phyloP scores from a whole-genome alignment of 352 stramenopile species.

The Aphanomyces stellatus region DNA sequence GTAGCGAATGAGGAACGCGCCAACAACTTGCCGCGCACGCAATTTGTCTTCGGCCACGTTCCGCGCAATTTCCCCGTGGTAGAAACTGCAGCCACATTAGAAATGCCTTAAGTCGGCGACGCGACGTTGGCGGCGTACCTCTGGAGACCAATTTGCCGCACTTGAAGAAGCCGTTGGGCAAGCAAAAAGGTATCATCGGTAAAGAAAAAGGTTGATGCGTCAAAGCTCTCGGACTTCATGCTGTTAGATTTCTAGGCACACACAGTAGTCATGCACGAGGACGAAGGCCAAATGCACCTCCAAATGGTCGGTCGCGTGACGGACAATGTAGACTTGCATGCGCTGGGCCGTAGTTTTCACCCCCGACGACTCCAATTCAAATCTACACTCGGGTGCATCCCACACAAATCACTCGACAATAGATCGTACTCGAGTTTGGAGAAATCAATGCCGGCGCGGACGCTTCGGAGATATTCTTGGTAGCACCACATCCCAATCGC shows the following conservation, averaged over 20 bases:
- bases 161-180: conserved; percentile 38
- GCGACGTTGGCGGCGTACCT: conserved; percentile 9
- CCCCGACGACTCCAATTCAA: conserved; percentile 37
- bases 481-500: conserved; percentile 45
- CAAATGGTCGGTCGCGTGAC: conserved; percentile 56
- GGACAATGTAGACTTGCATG: conserved; percentile 63
- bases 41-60: conserved; percentile 44
- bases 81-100: conserved; percentile 29
- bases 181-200: conserved; percentile 62
- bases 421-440: conserved; percentile 54
- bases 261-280: not conserved
- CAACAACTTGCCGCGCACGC: conserved; percentile 21
- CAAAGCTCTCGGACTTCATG: not conserved
- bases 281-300: conserved; percentile 31
- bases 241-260: not conserved
- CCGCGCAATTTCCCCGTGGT: conserved; percentile 59
- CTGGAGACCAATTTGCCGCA: conserved; percentile 52
- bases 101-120: not conserved
- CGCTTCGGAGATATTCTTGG: conserved; percentile 39
- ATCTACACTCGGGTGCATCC: conserved; percentile 24
- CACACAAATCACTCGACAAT: not conserved
- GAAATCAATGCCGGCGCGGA: conserved; percentile 36
- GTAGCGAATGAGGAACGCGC: conserved; percentile 68
- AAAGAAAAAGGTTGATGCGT: conserved; percentile 26
- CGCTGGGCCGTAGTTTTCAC: conserved; percentile 27